Evolutionary conservation across 2,329 filamentous ascomycete species (phyloP), one percentile per base, ranked within the genome.

Genomic region (Paramyrothecium sp.): DNA sequence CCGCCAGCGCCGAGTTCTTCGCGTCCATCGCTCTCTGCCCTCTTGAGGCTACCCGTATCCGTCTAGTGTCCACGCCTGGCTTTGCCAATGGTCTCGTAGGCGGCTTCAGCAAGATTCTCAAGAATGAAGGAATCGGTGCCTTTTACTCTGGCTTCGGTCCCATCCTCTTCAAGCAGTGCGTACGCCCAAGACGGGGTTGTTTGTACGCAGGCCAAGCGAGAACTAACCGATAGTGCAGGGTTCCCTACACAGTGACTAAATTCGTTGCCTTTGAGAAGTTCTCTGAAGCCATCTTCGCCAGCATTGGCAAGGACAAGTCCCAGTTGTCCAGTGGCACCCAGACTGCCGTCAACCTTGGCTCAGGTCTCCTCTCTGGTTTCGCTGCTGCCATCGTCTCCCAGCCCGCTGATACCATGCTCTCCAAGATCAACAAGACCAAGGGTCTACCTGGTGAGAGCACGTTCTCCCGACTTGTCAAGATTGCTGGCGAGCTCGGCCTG

Each of bases 381-480:
- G 91, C 91, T 69, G 91, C 91, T 69, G 91, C 91, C 73, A 75
- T 94, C 69, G 85, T 96, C 74, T 96, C 91, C 62, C 91, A 96
- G 82, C 91, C 91, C 68, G 91, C 91, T 75, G 91, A 96, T 77
- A 96, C 91, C 73, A 96, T 96, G 91, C 88, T 96, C 63, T 90
- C 86, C 80, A 95, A 94, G 87, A 95, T 96, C 84, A 96, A 96
- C 89, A 95, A 95, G 89, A 91, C 89, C 79, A 88, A 91, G 83
- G 91, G 90, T 79, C 81, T 87, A 60, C 91, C 91, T 65, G 91
- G 91, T 82, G 90, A 96, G 82, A 87, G 91, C 71, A 95, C 90
- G 69, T 85, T 85, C 73, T 84, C 81, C 75, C 89, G 91, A 76
- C 80, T 96, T 71, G 81, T 94, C 82, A 95, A 95, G 88, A 96